Percentiles rank a stretch among this genome's conserved stretches.
Evolutionary conservation across 805 yeast species (phyloP).

Genomic region (Kazachstania bromeliacearum): DNA sequence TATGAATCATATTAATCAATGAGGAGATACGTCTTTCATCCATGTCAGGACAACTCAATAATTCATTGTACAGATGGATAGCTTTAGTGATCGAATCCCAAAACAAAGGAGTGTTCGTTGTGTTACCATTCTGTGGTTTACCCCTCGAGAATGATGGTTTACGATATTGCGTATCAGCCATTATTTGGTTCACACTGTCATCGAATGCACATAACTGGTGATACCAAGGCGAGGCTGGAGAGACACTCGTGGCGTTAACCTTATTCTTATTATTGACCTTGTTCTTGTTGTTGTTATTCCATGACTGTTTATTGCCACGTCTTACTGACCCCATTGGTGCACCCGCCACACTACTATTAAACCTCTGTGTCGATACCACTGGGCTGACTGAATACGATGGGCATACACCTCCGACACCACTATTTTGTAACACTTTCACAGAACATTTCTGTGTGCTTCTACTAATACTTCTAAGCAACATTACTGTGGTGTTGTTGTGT

Average conservation of each 20-base stretch:
- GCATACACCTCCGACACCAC: too few relatives aligned
- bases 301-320: neutral
- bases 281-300: constrained; percentile 1
- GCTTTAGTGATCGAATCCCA: constrained; percentile 42
- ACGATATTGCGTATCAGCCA: constrained; percentile 4
- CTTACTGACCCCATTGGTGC: neutral
- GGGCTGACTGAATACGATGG: too few relatives aligned
- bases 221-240: constrained; percentile 6
- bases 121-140: constrained; percentile 4
- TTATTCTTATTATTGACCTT: too few relatives aligned
- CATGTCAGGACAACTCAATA: constrained; percentile 34
- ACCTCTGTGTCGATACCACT: too few relatives aligned
- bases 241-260: neutral
- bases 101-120: constrained; percentile 20
- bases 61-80: constrained; percentile 38
- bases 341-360: too few relatives aligned
- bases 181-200: constrained; percentile 11
- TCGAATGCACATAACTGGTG: constrained; percentile 12
- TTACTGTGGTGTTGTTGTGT: too few relatives aligned
- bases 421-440: too few relatives aligned
- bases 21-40: constrained; percentile 35
- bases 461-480: too few relatives aligned
- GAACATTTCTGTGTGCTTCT: too few relatives aligned
- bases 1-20: constrained; percentile 40
- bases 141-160: constrained; percentile 12